Evolutionary conservation across 768 basidiomycete genomes (phyloP), one percentile per base, ranked within the genome.

Genomic region (Leucogyrophana mollusca): DNA sequence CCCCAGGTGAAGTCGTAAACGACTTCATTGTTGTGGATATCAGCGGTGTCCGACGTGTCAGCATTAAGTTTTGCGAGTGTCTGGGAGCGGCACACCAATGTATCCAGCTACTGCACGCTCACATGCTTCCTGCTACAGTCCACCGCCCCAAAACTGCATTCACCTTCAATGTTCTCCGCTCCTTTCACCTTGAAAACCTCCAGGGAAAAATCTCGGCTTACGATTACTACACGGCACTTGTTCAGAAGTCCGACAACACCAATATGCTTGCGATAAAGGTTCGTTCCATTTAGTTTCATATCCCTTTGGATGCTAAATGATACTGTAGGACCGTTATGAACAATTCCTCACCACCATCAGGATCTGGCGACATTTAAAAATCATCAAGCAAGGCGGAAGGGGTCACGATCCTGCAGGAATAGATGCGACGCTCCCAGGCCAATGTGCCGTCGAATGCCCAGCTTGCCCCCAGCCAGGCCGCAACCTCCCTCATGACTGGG

Each of bases 401-500:
- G 53, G 45, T 10, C 40, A 54, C 17, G 43, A 49, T 18, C 34
- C 35, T 13, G 34, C 9, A 4, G 48, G 47, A 11, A 17, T 40
- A 3, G 24, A n/a, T 17, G 16, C 18, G 3, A 55, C 46, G 3
- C 27, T 43, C 20, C 45, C 45, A 11, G 65, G 71, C 0, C 57
- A 60, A 46, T 53, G 59, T 8, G 62, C 62, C 0, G 48, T 69
- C 1, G 43, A 49, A 4, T 71, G 68, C 40, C 65, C 65, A 3
- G 65, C 66, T 3, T 73, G 71, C 47, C 71, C 69, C 1, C 60
- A 62, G 0, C 64, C 61, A 0, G 60, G 51, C 0, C 50, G 59
- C 0, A 70, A 70, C 47, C 41, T 72, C 2, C 59, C 57, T 0
- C 36, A 42, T 1, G 51, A 53, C 22, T 68, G 17, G 40, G 27